Evolutionary conservation across 768 basidiomycete species (phyloP).

Genomic region (Harrya chromipes): DNA sequence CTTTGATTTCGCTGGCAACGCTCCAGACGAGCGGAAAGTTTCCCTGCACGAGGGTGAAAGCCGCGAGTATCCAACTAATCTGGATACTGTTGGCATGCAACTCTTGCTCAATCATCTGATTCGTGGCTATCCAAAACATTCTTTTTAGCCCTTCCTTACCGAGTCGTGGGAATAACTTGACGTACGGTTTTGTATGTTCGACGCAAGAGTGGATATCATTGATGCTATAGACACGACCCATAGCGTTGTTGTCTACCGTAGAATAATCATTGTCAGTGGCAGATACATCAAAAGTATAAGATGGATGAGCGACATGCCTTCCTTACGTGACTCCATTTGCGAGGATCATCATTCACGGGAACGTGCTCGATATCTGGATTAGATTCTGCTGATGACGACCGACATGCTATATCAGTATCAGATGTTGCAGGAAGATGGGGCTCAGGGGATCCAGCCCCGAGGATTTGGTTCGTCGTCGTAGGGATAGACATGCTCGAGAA

Average conservation of each 20-base stretch:
- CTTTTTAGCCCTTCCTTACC: neutral
- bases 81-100: conserved; percentile 58
- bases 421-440: neutral
- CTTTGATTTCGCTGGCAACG: conserved; percentile 69
- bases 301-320: conserved; percentile 41
- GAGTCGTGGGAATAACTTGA: neutral
- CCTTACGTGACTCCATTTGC: conserved; percentile 51
- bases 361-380: conserved; percentile 35
- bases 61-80: conserved; percentile 64
- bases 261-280: neutral
- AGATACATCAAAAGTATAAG: neutral
- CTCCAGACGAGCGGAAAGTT: conserved; percentile 65
- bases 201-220: conserved; percentile 22
- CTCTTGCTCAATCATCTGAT: conserved; percentile 54
- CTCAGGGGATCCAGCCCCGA: neutral
- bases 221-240: conserved; percentile 28
- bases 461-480: conserved; percentile 1
- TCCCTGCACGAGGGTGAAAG: conserved; percentile 77
- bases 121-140: conserved; percentile 46
- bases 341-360: conserved; percentile 56
- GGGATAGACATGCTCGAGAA: conserved; percentile 13
- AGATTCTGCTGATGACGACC: conserved; percentile 2
- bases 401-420: conserved; percentile 1
- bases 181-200: conserved; percentile 32
- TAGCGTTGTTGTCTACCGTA: conserved; percentile 20